Evolutionary conservation across 768 basidiomycete species (phyloP).

Genomic region (Gelatoporia subvermispora): DNA sequence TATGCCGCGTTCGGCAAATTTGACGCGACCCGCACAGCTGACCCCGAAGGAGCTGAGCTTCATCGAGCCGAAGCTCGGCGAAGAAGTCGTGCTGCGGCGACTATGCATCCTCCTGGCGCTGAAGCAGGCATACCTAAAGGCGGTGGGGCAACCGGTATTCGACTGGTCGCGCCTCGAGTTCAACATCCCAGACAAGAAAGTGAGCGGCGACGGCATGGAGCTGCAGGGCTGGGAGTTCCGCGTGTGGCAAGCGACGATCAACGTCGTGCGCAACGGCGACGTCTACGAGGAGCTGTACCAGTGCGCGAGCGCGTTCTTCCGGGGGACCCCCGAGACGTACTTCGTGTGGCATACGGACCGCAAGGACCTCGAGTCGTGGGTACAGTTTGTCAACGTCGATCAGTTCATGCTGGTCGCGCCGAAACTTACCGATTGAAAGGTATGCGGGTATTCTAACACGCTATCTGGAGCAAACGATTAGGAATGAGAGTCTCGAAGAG

Average conservation of each 20-base stretch:
- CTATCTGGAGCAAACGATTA: too few species aligned
- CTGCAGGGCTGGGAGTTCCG: constrained; percentile 85
- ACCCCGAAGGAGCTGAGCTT: constrained; percentile 49
- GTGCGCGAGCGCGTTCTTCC: constrained; percentile 74
- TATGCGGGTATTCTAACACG: too few species aligned
- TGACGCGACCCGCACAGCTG: constrained; percentile 31
- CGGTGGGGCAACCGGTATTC: constrained; percentile 77
- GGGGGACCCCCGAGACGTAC: constrained; percentile 56
- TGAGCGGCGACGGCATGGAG: constrained; percentile 62
- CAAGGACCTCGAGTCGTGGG: constrained; percentile 71
- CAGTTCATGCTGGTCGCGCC: constrained; percentile 77
- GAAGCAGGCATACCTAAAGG: constrained; percentile 79
- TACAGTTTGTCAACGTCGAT: constrained; percentile 80
- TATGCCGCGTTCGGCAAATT: neutral
- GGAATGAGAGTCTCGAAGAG: too few species aligned
- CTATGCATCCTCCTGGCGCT: constrained; percentile 74
- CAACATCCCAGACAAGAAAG: constrained; percentile 60
- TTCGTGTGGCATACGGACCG: constrained; percentile 70
- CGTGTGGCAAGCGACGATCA: constrained; percentile 68
- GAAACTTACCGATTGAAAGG: constrained; percentile 56
- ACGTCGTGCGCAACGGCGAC: constrained; percentile 52
- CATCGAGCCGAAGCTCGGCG: constrained; percentile 45
- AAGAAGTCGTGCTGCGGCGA: constrained; percentile 66
- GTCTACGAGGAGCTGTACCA: constrained; percentile 67
- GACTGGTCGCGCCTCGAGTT: constrained; percentile 81